phyloP scores from a whole-genome alignment of 164 flowering plant genomes.

The Magnolia kwangsiensis region DNA sequence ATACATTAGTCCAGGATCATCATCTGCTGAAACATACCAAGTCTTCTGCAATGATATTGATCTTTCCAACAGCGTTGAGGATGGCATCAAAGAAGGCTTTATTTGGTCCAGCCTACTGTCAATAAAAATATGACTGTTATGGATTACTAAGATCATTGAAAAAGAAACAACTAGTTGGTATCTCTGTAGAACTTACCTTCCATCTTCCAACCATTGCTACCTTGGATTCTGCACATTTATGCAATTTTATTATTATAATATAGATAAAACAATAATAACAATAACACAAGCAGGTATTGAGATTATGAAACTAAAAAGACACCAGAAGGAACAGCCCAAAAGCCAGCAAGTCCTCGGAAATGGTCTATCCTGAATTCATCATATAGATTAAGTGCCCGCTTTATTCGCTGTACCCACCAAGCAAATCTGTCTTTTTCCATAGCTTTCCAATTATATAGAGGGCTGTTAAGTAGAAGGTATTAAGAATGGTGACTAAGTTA shows the following conservation, averaged over 20 bases:
- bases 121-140: constrained; percentile 14
- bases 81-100: constrained; percentile 84
- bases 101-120: constrained; percentile 91
- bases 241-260: constrained; percentile 8
- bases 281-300: not conserved
- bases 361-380: constrained; percentile 98
- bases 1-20: not conserved
- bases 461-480: constrained; percentile 17
- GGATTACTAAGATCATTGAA: not conserved
- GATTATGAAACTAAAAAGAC: constrained; percentile 6
- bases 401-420: constrained; percentile 85
- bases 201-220: constrained; percentile 77
- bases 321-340: constrained; percentile 99
- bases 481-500: not conserved
- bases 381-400: constrained; percentile 74
- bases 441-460: constrained; percentile 71
- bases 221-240: constrained; percentile 69
- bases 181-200: constrained; percentile 59
- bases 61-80: constrained; percentile 63
- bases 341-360: constrained; percentile 96
- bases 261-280: not conserved
- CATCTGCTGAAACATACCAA: constrained; percentile 53
- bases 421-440: constrained; percentile 85
- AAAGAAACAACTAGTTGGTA: constrained; percentile 3
- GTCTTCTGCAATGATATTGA: constrained; percentile 89